phyloP scores from a whole-genome alignment of 352 stramenopile species.

The Aphanomyces astaci region DNA sequence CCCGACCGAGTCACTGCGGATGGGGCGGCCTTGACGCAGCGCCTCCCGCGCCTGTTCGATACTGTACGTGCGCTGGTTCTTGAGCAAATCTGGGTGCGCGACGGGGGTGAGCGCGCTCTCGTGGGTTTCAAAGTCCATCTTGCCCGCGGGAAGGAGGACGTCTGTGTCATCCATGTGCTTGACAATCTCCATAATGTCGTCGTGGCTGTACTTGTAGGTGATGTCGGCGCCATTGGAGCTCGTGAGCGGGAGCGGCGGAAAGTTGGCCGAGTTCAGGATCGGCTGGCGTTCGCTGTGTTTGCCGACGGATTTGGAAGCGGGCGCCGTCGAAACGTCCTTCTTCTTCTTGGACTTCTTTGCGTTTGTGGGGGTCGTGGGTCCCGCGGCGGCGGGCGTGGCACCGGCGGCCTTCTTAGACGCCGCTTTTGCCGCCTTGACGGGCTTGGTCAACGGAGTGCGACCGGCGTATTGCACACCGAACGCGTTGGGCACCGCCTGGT shows the following conservation, averaged over 20 bases:
- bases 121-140: slow-evolving; percentile 81
- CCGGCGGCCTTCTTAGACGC: slow-evolving; percentile 23
- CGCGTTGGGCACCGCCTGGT: slow-evolving; percentile 35
- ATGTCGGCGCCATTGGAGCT: slow-evolving; percentile 35
- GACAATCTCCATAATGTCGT: slow-evolving; percentile 89
- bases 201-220: slow-evolving; percentile 69
- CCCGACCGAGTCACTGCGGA: slow-evolving; percentile 79
- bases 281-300: slow-evolving; percentile 50
- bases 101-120: slow-evolving; percentile 58
- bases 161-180: slow-evolving; percentile 87
- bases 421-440: slow-evolving; percentile 28
- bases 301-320: slow-evolving; percentile 34
- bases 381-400: slow-evolving; percentile 23
- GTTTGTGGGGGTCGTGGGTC: slow-evolving; percentile 36
- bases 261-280: slow-evolving; percentile 74
- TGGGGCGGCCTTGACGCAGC: slow-evolving; percentile 80
- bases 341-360: slow-evolving; percentile 46
- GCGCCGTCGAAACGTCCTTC: background rate
- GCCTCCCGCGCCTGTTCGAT: slow-evolving; percentile 88
- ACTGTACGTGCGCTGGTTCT: slow-evolving; percentile 88
- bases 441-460: slow-evolving; percentile 33
- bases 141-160: slow-evolving; percentile 54
- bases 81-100: slow-evolving; percentile 79
- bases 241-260: slow-evolving; percentile 55
- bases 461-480: slow-evolving; percentile 46